Conservation (phyloP, 148 eudicot species). For the Rhododendron ferrugineum region DNA sequence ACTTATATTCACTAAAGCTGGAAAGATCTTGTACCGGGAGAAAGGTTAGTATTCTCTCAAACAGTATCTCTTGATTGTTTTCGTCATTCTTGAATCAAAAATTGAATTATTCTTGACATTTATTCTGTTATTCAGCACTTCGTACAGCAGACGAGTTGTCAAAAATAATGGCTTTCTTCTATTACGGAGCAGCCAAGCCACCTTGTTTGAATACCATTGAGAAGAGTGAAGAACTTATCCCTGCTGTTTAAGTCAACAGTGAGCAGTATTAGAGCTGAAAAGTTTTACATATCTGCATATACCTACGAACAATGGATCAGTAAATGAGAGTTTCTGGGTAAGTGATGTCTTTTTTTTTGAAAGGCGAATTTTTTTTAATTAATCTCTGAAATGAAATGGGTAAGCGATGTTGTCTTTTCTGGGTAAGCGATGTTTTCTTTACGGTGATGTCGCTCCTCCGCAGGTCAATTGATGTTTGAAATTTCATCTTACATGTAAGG, state of each 20-base stretch:
- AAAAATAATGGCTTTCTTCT: slow-evolving; percentile 93
- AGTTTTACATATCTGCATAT: background rate
- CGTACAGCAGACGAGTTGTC: slow-evolving; percentile 83
- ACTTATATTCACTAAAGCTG: slow-evolving; percentile 88
- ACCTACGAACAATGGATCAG: background rate
- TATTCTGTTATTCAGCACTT: slow-evolving; percentile 33
- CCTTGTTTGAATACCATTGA: slow-evolving; percentile 35
- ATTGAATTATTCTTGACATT: background rate
- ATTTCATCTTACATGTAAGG: background rate
- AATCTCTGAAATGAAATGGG: no score
- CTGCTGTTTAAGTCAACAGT: slow-evolving; percentile 29
- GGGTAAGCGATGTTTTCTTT: background rate
- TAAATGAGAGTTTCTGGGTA: background rate
- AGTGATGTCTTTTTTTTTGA: background rate
- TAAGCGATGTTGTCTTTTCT: background rate
- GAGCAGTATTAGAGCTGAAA: slow-evolving; percentile 7
- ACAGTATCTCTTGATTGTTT: background rate
- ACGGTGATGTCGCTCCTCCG: background rate
- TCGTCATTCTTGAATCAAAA: background rate
- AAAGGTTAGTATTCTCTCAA: slow-evolving; percentile 43
- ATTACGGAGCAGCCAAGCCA: slow-evolving; percentile 87
- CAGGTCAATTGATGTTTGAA: background rate
- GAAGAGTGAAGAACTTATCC: slow-evolving; percentile 55
- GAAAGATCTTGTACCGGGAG: slow-evolving; percentile 86
- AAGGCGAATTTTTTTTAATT: no score